Evolutionary conservation across 1,139 yeast species (phyloP).

Genomic region (Candida labiduridarum): DNA sequence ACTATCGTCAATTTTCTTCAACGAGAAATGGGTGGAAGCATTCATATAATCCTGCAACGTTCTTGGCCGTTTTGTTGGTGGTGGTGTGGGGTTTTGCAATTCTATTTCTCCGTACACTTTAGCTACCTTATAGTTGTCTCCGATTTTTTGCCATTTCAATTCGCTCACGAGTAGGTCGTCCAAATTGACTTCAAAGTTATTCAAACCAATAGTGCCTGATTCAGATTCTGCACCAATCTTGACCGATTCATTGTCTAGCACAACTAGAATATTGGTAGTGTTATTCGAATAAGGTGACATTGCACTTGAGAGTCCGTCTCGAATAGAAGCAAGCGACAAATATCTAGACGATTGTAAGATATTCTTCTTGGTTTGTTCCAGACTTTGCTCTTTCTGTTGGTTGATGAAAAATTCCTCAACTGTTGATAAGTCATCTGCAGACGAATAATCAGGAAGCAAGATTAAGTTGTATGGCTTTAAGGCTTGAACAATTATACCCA

Average conservation of each 20-base stretch:
- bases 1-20: slow-evolving; percentile 28
- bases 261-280: slow-evolving; percentile 34
- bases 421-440: slow-evolving; percentile 26
- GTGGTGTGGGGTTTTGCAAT: slow-evolving; percentile 33
- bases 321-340: slow-evolving; percentile 35
- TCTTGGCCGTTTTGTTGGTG: slow-evolving; percentile 18
- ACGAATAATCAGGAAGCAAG: slow-evolving; percentile 52
- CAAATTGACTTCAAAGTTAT: slow-evolving; percentile 71
- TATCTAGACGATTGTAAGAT: slow-evolving; percentile 30
- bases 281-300: slow-evolving; percentile 20
- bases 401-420: slow-evolving; percentile 34
- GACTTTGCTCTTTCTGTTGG: slow-evolving; percentile 33
- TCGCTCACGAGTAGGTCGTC: slow-evolving; percentile 66
- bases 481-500: slow-evolving; percentile 75
- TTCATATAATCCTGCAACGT: slow-evolving; percentile 34
- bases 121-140: slow-evolving; percentile 81
- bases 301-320: slow-evolving; percentile 32
- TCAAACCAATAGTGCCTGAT: slow-evolving; percentile 40
- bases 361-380: slow-evolving; percentile 26
- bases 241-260: slow-evolving; percentile 43
- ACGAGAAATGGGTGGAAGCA: slow-evolving; percentile 39
- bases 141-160: slow-evolving; percentile 82
- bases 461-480: slow-evolving; percentile 79
- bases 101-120: slow-evolving; percentile 77
- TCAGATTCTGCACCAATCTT: slow-evolving; percentile 54